Base-by-base conservation (phyloP, 148 eudicot species). In the Camellia granthamiana region DNA sequence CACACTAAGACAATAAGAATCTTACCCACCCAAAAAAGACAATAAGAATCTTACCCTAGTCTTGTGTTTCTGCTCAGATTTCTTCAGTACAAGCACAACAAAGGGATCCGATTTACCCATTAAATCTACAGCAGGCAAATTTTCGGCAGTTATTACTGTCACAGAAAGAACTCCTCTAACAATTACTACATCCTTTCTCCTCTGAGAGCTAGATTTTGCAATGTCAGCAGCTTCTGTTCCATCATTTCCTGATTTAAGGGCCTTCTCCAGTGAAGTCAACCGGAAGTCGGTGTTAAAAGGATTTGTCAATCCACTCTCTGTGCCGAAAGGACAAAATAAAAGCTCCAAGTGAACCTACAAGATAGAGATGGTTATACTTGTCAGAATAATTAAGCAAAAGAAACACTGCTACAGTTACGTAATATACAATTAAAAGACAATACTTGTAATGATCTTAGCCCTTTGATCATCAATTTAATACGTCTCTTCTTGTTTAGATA, bases 91-190 rank as follows among this genome's bases (percentile, higher is more conserved):
- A 19, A 93, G 77, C 3, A 90, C 92, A 19, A 93, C 96, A 70
- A 79, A 95, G 18, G 98, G 98, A 76, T 95, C 97, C 5, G 98
- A 84, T 82, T 95, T 95, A 19, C 98, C 98, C 81, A 83, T 75
- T 43, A 93, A 15, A 85, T 95, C 98, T 79, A 84, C 83, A 12
- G 88, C 89, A 0, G 98, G 96, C 86, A 95, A 86, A 46, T 87
- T 84, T 86, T 95, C 94, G 11, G 93, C 96, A 12, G 87, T 83
- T 77, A 93, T 86, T 3, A 95, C 89, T 56, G 98, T 95, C 58
- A 93, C 92, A 12, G 98, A 90, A 71, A 93, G 89, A 44, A 95
- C 97, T 69, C 98, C 98, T 89, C 98, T 87, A 12, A 91, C 72
- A 80, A 95, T 89, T 63, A 89, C 80, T 66, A 89, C 80, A 61